Base-by-base conservation (phyloP, 768 basidiomycete genomes). In the Phylloporus scabripes region DNA sequence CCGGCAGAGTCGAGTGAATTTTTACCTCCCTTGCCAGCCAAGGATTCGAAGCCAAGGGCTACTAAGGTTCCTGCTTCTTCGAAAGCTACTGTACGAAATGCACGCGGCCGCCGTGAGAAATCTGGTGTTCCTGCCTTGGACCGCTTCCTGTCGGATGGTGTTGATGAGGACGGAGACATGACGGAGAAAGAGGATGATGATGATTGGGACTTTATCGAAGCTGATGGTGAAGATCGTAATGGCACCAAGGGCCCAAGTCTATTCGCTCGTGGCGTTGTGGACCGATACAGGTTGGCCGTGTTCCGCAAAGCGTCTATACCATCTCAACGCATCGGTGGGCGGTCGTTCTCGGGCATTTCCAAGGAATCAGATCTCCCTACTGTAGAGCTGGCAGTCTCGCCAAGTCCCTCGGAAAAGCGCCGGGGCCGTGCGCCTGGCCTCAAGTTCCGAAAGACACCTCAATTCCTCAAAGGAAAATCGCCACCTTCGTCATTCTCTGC, bases 151-250 rank as follows among this genome's bases (percentile, higher is more conserved):
- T 76, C 78, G 12, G 82, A 81, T 61, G 75, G 66, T 33, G 69
- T 68, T 50, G 73, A 74, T 24, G 74, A 72, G 50, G 74, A 75
- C 15, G 72, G 59, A 1, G 70, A 70, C 26, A 62, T 60, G 48
- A 72, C 70, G 17, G 74, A 75, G 58, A 70, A 48, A 45, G 68
- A 69, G 17, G 81, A 84, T 46, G 90, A 92, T 44, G 87, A 91
- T 36, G 92, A 92, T 49, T 95, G 92, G 92, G 92, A 93, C 76
- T 80, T 93, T 54, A 77, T 95, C 52, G 88, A 92, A 33, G 87
- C 72, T 5, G 85, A 85, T 54, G 82, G 81, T n/a, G 89, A 90
- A 61, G 90, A 91, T 49, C 76, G 83, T 52, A 92, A 92, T 53
- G 89, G 90, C 15, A 72, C 83, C 21, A 82, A 83, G 60, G 89